These are phyloP conservation scores for Lasiosphaeria ovina DNA, from an alignment of 495 filamentous ascomycete genomes.

Conservation along the genomic window DNA sequence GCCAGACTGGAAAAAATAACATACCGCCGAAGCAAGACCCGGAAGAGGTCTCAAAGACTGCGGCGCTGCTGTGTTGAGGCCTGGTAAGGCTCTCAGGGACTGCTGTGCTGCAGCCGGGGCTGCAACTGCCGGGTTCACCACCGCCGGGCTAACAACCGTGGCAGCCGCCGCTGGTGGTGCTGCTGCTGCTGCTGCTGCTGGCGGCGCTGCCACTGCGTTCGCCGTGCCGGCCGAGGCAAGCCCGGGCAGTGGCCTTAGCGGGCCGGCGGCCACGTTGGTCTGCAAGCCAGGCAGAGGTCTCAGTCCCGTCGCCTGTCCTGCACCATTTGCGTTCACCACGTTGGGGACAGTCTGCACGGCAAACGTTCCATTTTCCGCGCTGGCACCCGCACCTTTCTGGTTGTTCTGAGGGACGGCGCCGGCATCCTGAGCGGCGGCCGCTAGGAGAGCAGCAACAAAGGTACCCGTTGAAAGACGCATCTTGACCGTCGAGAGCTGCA, in stretches of 20 bases:
- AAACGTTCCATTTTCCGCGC: not conserved
- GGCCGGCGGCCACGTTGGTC: constrained; percentile 2
- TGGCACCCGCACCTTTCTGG: not conserved
- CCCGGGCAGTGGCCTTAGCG: constrained; percentile 22
- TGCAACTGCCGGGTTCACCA: not conserved
- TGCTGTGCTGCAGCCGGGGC: constrained; percentile 2
- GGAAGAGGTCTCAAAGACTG: constrained; percentile 15
- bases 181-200: constrained; percentile 1
- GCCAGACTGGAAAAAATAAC: not conserved
- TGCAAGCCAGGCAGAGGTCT: constrained; percentile 26
- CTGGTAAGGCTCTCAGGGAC: constrained; percentile 9
- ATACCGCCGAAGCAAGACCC: constrained; percentile 10
- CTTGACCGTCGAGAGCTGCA: constrained; percentile 15
- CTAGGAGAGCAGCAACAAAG: constrained; percentile 27
- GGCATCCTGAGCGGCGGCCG: constrained; percentile 23
- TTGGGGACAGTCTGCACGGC: constrained; percentile 12
- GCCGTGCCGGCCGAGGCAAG: constrained; percentile 9
- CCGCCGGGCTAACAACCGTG: not conserved
- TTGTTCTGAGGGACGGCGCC: constrained; percentile 14
- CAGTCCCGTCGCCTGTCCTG: constrained; percentile 16
- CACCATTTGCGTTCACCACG: not conserved
- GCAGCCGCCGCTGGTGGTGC: constrained; percentile 4
- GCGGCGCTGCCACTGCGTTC: no score
- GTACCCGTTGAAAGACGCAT: constrained; percentile 28
- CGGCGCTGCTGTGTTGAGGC: constrained; percentile 1